phyloP scores from a whole-genome alignment of 768 basidiomycete genomes.

The Podaxis sp. region DNA sequence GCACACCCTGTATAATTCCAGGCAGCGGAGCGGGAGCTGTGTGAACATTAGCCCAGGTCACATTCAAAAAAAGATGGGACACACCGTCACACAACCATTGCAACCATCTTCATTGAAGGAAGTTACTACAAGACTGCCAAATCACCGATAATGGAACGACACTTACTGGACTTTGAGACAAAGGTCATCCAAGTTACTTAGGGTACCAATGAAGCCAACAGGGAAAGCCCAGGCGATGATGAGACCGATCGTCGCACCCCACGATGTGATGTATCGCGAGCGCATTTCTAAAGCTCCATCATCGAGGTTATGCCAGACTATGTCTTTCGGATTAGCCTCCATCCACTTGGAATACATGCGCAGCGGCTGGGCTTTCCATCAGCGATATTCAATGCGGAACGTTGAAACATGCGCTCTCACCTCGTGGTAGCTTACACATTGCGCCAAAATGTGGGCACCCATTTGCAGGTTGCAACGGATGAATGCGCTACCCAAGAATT shows the following conservation, averaged over 20 bases:
- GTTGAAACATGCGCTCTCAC: conserved; percentile 25
- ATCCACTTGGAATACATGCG: conserved; percentile 62
- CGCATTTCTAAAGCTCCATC: conserved; percentile 53
- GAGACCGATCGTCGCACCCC: conserved; percentile 55
- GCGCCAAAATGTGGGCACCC: conserved; percentile 69
- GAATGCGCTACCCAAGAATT: conserved; percentile 57
- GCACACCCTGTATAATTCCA: conserved; percentile 64
- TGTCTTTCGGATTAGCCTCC: conserved; percentile 52
- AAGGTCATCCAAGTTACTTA: conserved; percentile 59
- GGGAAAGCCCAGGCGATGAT: conserved; percentile 69
- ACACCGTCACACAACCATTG: conserved; percentile 50
- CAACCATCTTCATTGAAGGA: conserved; percentile 46
- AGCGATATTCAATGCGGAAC: background rate
- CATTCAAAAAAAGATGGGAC: background rate
- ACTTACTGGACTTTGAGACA: conserved; percentile 46
- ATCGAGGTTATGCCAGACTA: conserved; percentile 61
- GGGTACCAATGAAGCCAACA: conserved; percentile 61
- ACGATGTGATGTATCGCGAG: conserved; percentile 52
- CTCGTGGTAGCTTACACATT: conserved; percentile 55
- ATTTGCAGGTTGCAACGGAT: conserved; percentile 72
- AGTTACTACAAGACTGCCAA: background rate
- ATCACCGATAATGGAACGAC: background rate
- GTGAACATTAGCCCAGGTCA: background rate
- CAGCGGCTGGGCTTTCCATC: conserved; percentile 37
- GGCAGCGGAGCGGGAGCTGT: conserved; percentile 35